phyloP scores from a whole-genome alignment of 164 flowering plant species.

The Annona cherimola region DNA sequence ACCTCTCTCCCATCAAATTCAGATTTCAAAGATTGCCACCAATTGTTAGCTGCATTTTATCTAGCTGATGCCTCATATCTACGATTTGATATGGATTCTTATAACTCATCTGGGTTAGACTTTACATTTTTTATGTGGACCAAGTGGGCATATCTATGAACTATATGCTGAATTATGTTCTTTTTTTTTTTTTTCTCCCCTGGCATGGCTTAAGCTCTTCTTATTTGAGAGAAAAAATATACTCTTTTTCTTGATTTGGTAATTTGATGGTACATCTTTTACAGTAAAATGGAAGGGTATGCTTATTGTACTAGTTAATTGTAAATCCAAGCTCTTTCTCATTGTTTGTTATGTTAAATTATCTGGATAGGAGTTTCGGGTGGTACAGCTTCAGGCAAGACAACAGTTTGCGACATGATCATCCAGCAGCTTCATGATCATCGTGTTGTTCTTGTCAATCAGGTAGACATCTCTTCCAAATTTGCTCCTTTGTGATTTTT shows the following conservation, averaged over 20 bases:
- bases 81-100: too few species aligned
- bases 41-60: too few species aligned
- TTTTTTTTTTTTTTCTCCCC: too few species aligned
- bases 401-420: constrained; percentile 95
- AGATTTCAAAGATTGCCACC: too few species aligned
- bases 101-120: too few species aligned
- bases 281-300: not conserved
- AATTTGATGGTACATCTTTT: not conserved
- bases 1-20: too few species aligned
- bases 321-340: not conserved
- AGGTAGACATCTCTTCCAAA: constrained; percentile 35
- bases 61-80: too few species aligned
- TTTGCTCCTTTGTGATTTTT: not conserved
- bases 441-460: constrained; percentile 90
- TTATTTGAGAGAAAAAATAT: too few species aligned
- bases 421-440: constrained; percentile 98
- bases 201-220: too few species aligned
- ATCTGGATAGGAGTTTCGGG: constrained; percentile 75
- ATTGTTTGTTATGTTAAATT: not conserved
- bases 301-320: not conserved
- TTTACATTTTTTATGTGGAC: too few species aligned
- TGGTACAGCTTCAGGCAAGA: constrained; percentile 98
- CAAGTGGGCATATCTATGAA: too few species aligned
- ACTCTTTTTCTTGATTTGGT: not conserved
- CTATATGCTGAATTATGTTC: too few species aligned